Conservation (phyloP, 805 yeast genomes). For the Soucietia sequanensis region DNA sequence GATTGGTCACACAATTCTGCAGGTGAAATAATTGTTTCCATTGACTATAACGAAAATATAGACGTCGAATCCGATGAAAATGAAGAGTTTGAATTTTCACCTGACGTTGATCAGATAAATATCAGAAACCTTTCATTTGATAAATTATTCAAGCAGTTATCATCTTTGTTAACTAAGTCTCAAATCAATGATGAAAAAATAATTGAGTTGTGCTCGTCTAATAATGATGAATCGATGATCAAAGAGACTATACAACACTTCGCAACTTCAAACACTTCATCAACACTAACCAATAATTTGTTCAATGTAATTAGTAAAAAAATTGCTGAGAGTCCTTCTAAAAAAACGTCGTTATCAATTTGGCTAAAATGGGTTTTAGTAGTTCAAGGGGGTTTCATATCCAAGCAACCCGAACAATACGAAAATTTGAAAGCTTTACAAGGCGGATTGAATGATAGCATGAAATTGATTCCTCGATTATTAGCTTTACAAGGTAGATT, state of each 20-base stretch:
- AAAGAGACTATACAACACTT: conserved; percentile 34
- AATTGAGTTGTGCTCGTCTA: conserved; percentile 25
- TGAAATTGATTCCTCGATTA: conserved; percentile 61
- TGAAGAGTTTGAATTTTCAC: conserved; percentile 5
- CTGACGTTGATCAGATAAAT: conserved; percentile 10
- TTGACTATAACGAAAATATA: conserved; percentile 8
- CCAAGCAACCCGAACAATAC: conserved; percentile 50
- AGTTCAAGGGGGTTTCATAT: conserved; percentile 63
- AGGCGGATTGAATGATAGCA: conserved; percentile 52
- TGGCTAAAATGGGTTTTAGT: conserved; percentile 87
- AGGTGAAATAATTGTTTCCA: conserved; percentile 12
- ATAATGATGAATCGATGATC: conserved; percentile 28
- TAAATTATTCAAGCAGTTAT: conserved; percentile 18
- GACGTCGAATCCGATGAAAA: conserved; percentile 13
- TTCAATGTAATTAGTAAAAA: conserved; percentile 26
- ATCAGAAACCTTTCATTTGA: conserved; percentile 22
- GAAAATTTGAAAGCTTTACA: conserved; percentile 58
- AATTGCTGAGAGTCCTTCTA: conserved; percentile 28
- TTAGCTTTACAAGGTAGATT: conserved; percentile 84
- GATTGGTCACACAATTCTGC: conserved; percentile 9
- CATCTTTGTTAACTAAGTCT: conserved; percentile 9
- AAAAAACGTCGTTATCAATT: conserved; percentile 29
- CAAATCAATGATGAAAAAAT: conserved; percentile 12
- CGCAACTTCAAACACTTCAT: conserved; percentile 31
- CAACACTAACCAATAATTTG: conserved; percentile 16